Percentiles rank a stretch among this genome's conserved stretches.
Conservation (phyloP, 345 rosid genomes). For the Microcos paniculata region DNA sequence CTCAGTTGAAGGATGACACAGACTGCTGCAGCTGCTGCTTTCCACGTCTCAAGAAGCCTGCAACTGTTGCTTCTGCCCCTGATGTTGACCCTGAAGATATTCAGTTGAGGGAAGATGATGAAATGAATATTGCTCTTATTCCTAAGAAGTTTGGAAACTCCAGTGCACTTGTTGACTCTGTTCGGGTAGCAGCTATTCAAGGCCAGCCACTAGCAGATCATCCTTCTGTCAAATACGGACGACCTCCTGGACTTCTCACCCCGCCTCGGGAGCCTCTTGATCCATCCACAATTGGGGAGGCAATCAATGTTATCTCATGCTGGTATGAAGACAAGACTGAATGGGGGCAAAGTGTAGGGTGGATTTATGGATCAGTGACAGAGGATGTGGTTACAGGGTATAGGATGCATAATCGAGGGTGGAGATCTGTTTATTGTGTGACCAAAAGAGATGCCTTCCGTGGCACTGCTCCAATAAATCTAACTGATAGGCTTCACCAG, state of each 20-base stretch:
- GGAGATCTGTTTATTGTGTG: slow-evolving; percentile 77
- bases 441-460: slow-evolving; percentile 79
- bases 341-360: slow-evolving; percentile 73
- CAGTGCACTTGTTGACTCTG: slow-evolving; percentile 48
- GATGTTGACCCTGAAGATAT: slow-evolving; percentile 34
- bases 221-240: slow-evolving; percentile 46
- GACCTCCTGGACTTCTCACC: slow-evolving; percentile 70
- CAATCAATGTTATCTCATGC: slow-evolving; percentile 75
- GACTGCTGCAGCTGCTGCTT: slow-evolving; percentile 50
- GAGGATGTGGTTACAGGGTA: slow-evolving; percentile 86
- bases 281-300: slow-evolving; percentile 54
- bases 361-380: slow-evolving; percentile 87
- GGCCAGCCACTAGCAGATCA: slow-evolving; percentile 65
- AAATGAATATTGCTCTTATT: slow-evolving; percentile 37
- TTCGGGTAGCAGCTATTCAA: slow-evolving; percentile 57
- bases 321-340: slow-evolving; percentile 90
- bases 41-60: slow-evolving; percentile 38
- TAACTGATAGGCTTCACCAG: slow-evolving; percentile 82
- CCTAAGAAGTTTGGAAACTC: slow-evolving; percentile 84
- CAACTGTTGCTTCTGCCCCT: slow-evolving; percentile 45
- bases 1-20: slow-evolving; percentile 28
- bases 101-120: slow-evolving; percentile 42
- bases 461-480: slow-evolving; percentile 70
- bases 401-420: slow-evolving; percentile 82
- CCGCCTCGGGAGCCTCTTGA: slow-evolving; percentile 49